Evolutionary conservation across 768 basidiomycete species (phyloP).

Genomic region (Mycena floridula): DNA sequence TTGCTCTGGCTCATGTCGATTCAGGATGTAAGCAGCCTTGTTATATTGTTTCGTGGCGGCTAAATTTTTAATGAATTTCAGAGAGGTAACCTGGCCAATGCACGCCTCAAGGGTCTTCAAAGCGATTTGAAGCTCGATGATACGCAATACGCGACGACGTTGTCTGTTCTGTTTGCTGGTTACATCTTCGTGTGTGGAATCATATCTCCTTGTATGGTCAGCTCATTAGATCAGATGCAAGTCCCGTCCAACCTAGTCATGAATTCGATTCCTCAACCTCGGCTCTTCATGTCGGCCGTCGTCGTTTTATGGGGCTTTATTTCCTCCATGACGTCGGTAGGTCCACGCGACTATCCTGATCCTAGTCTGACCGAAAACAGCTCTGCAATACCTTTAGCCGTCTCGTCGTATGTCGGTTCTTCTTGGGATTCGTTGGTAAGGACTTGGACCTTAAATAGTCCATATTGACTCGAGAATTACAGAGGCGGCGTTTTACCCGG

Average conservation of each 20-base stretch:
- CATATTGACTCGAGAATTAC: background rate
- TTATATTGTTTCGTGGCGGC: background rate
- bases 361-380: conserved; percentile 1
- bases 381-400: conserved; percentile 20
- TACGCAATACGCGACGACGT: conserved; percentile 16
- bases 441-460: background rate
- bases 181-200: conserved; percentile 13
- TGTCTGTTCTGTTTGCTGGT: conserved; percentile 19
- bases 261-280: conserved; percentile 23
- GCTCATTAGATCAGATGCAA: conserved; percentile 12
- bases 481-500: conserved; percentile 21
- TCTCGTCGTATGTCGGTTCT: conserved; percentile 25
- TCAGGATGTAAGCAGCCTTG: conserved; percentile 6
- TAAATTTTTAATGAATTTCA: conserved; percentile 1
- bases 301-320: conserved; percentile 30
- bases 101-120: conserved; percentile 18
- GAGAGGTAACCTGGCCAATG: conserved; percentile 11
- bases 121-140: conserved; percentile 16
- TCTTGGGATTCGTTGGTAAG: conserved; percentile 30
- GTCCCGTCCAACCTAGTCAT: conserved; percentile 23
- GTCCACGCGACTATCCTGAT: background rate
- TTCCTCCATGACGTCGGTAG: conserved; percentile 28
- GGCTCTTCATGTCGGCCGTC: conserved; percentile 17
- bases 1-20: background rate
- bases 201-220: background rate